A percentile compares a stretch with the other conserved stretches of the same genome.
Evolutionary conservation across 1,139 yeast genomes (phyloP).

Genomic region (Meyerozyma carpophila): DNA sequence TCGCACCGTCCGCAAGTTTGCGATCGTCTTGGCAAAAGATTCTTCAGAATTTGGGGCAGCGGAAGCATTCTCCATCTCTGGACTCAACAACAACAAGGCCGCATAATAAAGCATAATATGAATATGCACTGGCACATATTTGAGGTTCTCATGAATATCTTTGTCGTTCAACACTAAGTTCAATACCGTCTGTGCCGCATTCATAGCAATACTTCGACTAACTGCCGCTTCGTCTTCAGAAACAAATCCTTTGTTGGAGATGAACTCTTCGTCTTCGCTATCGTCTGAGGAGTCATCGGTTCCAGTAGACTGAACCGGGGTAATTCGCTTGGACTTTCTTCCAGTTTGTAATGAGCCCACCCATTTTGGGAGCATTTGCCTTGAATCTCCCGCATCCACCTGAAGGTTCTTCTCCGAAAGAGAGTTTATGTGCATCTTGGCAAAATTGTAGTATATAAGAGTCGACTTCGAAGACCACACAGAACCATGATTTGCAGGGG

Average conservation of each 20-base stretch:
- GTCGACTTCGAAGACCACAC: conserved; percentile 73
- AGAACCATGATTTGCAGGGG: conserved; percentile 55
- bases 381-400: conserved; percentile 21
- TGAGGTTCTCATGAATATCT: conserved; percentile 53
- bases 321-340: neutral
- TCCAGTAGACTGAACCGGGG: conserved; percentile 6
- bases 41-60: conserved; percentile 12
- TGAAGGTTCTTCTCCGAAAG: conserved; percentile 46
- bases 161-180: conserved; percentile 54
- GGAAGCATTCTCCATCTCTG: conserved; percentile 28
- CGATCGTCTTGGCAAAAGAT: conserved; percentile 17
- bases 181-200: conserved; percentile 61
- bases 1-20: conserved; percentile 28
- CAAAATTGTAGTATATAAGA: conserved; percentile 65
- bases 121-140: conserved; percentile 66
- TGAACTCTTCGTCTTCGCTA: conserved; percentile 26
- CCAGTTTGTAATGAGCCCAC: conserved; percentile 10
- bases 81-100: conserved; percentile 50
- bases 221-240: conserved; percentile 32
- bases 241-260: conserved; percentile 32
- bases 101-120: conserved; percentile 70
- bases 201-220: conserved; percentile 46
- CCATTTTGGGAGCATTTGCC: conserved; percentile 36
- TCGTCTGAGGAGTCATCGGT: conserved; percentile 21
- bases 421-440: conserved; percentile 69